A percentile compares a stretch with the other conserved stretches of the same genome.
phyloP scores from a whole-genome alignment of 2,329 filamentous ascomycete species.

The Penicillium nordicum region DNA sequence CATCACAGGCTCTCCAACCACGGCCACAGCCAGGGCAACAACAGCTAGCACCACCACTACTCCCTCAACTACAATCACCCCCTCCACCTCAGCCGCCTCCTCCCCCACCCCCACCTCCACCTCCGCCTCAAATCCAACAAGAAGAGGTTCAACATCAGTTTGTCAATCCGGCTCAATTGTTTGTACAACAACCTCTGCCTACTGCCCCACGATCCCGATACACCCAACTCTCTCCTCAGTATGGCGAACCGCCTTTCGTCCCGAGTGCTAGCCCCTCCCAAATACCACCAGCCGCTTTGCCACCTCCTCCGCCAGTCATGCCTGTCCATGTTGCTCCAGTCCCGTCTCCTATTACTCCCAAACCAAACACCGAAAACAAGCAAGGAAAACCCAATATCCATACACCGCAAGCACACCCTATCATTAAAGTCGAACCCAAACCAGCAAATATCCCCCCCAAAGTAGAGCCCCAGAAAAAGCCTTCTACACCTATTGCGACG shows the following conservation, averaged over 20 bases:
- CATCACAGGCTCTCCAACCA: constrained; percentile 18
- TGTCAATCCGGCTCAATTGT: constrained; percentile 37
- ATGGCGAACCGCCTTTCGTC: constrained; percentile 22
- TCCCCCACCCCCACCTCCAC: neutral
- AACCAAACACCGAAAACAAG: neutral
- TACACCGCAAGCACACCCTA: constrained; percentile 1
- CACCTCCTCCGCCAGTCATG: constrained; percentile 12
- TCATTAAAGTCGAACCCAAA: constrained; percentile 4
- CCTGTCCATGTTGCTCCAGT: constrained; percentile 11
- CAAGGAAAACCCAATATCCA: constrained; percentile 11
- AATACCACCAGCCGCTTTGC: constrained; percentile 9
- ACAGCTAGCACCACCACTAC: constrained; percentile 29
- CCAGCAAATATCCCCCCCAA: constrained; percentile 3
- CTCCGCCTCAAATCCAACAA: constrained; percentile 14
- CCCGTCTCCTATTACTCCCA: constrained; percentile 1
- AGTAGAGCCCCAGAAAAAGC: neutral
- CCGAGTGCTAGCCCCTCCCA: constrained; percentile 9
- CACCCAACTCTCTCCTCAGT: constrained; percentile 27
- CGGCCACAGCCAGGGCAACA: constrained; percentile 30
- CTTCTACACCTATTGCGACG: neutral
- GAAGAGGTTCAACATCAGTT: constrained; percentile 35
- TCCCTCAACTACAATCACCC: constrained; percentile 24
- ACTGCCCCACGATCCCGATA: constrained; percentile 30
- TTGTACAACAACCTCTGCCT: constrained; percentile 33
- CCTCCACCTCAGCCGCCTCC: constrained; percentile 20